A percentile compares a stretch with the other conserved stretches of the same genome.
Evolutionary conservation across 2,329 filamentous ascomycete genomes (phyloP).

Genomic region (Byssoonygena ceratinophila): DNA sequence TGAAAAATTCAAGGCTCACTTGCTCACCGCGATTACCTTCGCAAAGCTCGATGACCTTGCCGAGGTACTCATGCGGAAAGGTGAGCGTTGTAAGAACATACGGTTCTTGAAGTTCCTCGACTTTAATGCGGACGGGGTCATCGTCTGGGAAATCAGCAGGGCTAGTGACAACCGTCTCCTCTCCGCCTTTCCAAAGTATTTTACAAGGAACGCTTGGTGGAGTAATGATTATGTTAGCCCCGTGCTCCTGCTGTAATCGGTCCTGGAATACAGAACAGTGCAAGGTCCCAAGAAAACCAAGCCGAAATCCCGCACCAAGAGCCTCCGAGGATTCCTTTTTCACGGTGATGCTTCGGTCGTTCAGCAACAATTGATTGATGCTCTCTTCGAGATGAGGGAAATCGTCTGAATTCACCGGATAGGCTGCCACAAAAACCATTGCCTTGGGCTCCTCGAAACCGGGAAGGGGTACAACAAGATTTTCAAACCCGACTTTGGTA

Average conservation of each 20-base stretch:
- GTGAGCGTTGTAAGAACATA: slow-evolving; percentile 79
- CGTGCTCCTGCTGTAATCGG: slow-evolving; percentile 84
- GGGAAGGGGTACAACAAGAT: slow-evolving; percentile 65
- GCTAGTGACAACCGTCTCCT: slow-evolving; percentile 68
- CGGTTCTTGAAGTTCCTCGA: slow-evolving; percentile 57
- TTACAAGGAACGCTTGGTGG: slow-evolving; percentile 91
- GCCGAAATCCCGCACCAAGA: slow-evolving; percentile 80
- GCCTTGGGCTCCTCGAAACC: slow-evolving; percentile 96
- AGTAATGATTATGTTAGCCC: slow-evolving; percentile 89
- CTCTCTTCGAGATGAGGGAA: slow-evolving; percentile 83
- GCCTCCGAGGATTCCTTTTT: slow-evolving; percentile 93
- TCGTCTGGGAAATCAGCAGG: slow-evolving; percentile 80
- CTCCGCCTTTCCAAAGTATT: slow-evolving; percentile 67
- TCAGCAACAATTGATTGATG: slow-evolving; percentile 84
- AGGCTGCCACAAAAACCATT: slow-evolving; percentile 98
- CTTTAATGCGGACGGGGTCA: slow-evolving; percentile 44
- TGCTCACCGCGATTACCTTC: slow-evolving; percentile 82
- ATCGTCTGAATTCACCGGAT: slow-evolving; percentile 82
- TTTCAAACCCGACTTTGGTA: slow-evolving; percentile 68
- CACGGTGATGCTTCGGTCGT: slow-evolving; percentile 87
- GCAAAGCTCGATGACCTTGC: slow-evolving; percentile 88
- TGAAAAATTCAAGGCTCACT: slow-evolving; percentile 81
- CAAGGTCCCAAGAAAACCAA: slow-evolving; percentile 90
- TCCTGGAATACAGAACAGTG: slow-evolving; percentile 99
- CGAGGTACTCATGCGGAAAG: slow-evolving; percentile 84